A percentile compares a stretch with the other conserved stretches of the same genome.
phyloP scores from a whole-genome alignment of 2,329 filamentous ascomycete genomes.

The Diaporthe sp. region DNA sequence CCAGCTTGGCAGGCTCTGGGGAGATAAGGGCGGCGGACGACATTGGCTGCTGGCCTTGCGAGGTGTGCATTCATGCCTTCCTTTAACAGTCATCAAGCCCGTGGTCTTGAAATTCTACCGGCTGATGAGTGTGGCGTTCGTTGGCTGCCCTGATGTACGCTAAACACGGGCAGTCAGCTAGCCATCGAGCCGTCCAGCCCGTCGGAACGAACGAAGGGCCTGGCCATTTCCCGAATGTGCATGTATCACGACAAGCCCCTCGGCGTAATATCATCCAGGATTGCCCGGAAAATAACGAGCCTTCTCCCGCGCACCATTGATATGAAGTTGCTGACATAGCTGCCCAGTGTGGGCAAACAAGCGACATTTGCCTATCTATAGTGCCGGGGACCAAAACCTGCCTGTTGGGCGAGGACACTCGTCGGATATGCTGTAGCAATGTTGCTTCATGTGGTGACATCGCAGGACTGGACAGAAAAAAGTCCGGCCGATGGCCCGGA shows the following conservation, averaged over 20 bases:
- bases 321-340: not conserved
- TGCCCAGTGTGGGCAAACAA: not conserved
- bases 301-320: not conserved
- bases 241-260: not conserved
- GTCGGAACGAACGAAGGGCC: not conserved
- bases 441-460: conserved; percentile 25
- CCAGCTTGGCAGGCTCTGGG: not conserved
- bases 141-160: not conserved
- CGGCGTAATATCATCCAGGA: conserved; percentile 2
- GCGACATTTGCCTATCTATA: conserved; percentile 14
- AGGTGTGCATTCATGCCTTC: conserved; percentile 9
- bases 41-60: conserved; percentile 6
- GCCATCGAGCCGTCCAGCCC: not conserved
- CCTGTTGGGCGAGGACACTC: not conserved
- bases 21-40: conserved; percentile 11
- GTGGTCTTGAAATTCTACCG: conserved; percentile 10
- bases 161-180: not conserved
- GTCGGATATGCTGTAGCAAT: not conserved
- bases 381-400: not conserved
- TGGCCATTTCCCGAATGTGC: not conserved
- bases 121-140: not conserved
- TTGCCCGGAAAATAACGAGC: not conserved
- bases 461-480: not conserved
- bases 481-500: conserved; percentile 20
- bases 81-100: conserved; percentile 21